A percentile compares a stretch with the other conserved stretches of the same genome.
These are phyloP conservation scores for Phialophora verrucosa DNA, from an alignment of 2,329 filamentous ascomycete genomes.

Conservation along the genomic window DNA sequence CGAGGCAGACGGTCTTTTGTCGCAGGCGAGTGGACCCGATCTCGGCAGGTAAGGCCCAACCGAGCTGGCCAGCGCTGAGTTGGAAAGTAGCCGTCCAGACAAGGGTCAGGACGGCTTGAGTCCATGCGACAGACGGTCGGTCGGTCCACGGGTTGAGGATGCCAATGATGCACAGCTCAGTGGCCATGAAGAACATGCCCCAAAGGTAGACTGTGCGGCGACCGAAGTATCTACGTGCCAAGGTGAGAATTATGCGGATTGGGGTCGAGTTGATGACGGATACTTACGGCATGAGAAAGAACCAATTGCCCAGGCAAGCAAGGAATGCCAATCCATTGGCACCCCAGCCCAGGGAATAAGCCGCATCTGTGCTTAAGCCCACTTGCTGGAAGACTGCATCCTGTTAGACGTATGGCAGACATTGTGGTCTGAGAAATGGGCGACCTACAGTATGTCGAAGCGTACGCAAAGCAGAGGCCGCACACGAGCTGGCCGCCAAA, in stretches of 20 bases:
- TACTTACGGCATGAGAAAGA: conserved; percentile 41
- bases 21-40: conserved; percentile 60
- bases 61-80: conserved; percentile 60
- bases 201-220: conserved; percentile 49
- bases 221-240: conserved; percentile 63
- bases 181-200: conserved; percentile 41
- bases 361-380: conserved; percentile 43
- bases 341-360: conserved; percentile 51
- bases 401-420: conserved; percentile 41
- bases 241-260: conserved; percentile 51
- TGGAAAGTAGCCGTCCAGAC: conserved; percentile 62
- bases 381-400: conserved; percentile 46
- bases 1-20: conserved; percentile 61
- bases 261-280: background rate
- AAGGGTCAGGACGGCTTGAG: conserved; percentile 55
- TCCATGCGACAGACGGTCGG: conserved; percentile 43
- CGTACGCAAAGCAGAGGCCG: conserved; percentile 68
- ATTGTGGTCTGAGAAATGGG: conserved; percentile 33
- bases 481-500: conserved; percentile 69
- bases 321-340: conserved; percentile 69
- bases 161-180: conserved; percentile 43
- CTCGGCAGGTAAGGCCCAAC: conserved; percentile 60
- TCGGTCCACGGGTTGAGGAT: conserved; percentile 32
- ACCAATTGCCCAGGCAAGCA: conserved; percentile 59
- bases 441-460: conserved; percentile 60